These are phyloP conservation scores for Labyrinthula sp. DNA, from an alignment of 352 stramenopile genomes.

Conservation along the genomic window DNA sequence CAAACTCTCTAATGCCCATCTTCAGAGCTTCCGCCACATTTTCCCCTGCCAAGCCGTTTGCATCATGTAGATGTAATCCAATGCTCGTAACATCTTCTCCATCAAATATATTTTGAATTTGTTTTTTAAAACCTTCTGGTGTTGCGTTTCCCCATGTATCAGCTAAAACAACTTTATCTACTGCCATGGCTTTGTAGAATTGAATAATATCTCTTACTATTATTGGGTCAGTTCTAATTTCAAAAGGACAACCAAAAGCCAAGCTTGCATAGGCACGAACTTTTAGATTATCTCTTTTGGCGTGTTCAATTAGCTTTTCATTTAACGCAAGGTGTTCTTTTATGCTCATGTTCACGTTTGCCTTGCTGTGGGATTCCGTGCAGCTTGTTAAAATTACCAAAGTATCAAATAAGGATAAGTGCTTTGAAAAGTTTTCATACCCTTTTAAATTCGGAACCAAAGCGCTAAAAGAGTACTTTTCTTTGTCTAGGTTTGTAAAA, in stretches of 20 bases:
- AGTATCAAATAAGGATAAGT: slow-evolving; percentile 8
- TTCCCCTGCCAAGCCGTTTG: slow-evolving; percentile 5
- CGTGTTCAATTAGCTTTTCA: slow-evolving; percentile 3
- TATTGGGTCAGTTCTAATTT: slow-evolving; percentile 8
- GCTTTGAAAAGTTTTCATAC: slow-evolving; percentile 21
- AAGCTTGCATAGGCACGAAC: slow-evolving; percentile 17
- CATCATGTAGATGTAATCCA: slow-evolving; percentile 22
- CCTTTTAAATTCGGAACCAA: slow-evolving; percentile 19
- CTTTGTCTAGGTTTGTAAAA: not conserved
- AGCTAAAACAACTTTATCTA: slow-evolving; percentile 13
- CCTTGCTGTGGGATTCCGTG: slow-evolving; percentile 26
- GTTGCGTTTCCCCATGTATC: slow-evolving; percentile 16
- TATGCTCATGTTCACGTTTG: slow-evolving; percentile 21
- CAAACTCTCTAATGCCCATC: slow-evolving; percentile 15
- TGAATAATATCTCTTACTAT: slow-evolving; percentile 13
- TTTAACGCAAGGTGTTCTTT: slow-evolving; percentile 10
- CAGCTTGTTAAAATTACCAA: slow-evolving; percentile 17
- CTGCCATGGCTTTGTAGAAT: slow-evolving; percentile 10
- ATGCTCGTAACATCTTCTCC: slow-evolving; percentile 8
- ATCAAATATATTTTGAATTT: slow-evolving; percentile 9
- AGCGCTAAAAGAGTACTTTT: slow-evolving; percentile 6
- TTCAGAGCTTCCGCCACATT: slow-evolving; percentile 10
- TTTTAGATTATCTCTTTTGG: slow-evolving; percentile 7
- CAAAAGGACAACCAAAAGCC: slow-evolving; percentile 23
- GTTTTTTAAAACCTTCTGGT: too few species aligned